Evolutionary conservation across 2,329 filamentous ascomycete species (phyloP), one percentile per base, ranked within the genome.

Genomic region (Ophiostoma australiae): DNA sequence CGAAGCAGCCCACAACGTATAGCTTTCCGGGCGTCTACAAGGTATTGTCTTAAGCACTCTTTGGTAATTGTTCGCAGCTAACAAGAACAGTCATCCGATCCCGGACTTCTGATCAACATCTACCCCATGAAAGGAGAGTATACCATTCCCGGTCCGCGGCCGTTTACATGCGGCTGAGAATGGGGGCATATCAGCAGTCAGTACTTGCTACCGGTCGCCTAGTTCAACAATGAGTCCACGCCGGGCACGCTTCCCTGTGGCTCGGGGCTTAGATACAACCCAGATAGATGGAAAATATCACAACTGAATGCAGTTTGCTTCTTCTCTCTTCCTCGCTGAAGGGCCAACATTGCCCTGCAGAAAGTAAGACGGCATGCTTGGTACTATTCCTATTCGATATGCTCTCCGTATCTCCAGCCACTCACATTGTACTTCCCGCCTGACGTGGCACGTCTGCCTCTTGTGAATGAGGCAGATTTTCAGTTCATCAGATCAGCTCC

Each of bases 81-180:
- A 41, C 10, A 23, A 52, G 80, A 70, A 79, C n/a, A 79, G 73
- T 76, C 78, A 0, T 77, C 74, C 39, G 78, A 80, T 65, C 77
- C 79, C 4, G 79, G 79, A 10, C 74, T 80, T 8, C 73, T 80
- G 68, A 76, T 80, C 67, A 78, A 80, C 72, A 80, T 80, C 73
- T 80, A 80, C 72, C 76, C 73, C 65, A 77, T 78, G 72, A 75
- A 76, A 37, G 75, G 75, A 68, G 77, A 74, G 1, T 79, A 79
- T 71, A 76, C 75, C n/a, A 79, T 79, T 27, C 79, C 79, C 27
- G 79, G 79, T 79, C 74, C 17, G 67, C 48, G 48, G 6, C 48
- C 48, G 2, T 52, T 52, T n/a, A 52, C 48, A 2, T 52, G 48
- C 48, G n/a, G 44, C 44, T 52, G 39, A 52, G 44, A 4, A 13